A percentile compares a stretch with the other conserved stretches of the same genome.
These are phyloP conservation scores for Trapa incisa DNA, from an alignment of 345 rosid genomes.

Conservation along the genomic window DNA sequence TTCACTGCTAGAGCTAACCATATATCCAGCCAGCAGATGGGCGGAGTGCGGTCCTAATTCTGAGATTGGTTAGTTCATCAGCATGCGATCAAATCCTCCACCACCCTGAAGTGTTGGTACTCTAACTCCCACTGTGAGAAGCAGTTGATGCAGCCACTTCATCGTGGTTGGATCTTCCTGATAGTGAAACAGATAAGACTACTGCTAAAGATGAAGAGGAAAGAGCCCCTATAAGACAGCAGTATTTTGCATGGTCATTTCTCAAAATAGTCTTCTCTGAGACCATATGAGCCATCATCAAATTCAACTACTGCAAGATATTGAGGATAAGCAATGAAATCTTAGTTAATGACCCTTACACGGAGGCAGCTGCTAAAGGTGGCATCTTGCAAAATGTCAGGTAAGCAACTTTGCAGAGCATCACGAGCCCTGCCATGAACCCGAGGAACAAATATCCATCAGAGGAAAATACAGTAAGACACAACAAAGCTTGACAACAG, in stretches of 20 bases:
- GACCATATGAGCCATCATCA: not conserved
- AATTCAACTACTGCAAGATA: not conserved
- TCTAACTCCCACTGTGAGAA: constrained; percentile 73
- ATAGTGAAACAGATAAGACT: not conserved
- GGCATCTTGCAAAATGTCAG: constrained; percentile 10
- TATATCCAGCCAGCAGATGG: not conserved
- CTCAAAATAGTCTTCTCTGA: not conserved
- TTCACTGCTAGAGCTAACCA: not conserved
- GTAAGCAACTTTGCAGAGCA: constrained; percentile 9
- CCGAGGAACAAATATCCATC: not conserved
- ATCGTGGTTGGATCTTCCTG: constrained; percentile 90
- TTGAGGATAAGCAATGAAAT: not conserved
- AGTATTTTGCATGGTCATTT: too few species aligned
- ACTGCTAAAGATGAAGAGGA: not conserved
- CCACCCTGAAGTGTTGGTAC: constrained; percentile 47
- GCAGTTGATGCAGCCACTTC: constrained; percentile 93
- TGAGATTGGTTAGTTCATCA: constrained; percentile 29
- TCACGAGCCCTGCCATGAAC: constrained; percentile 52
- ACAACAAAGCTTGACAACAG: not conserved
- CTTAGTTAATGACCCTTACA: not conserved
- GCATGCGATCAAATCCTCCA: constrained; percentile 75
- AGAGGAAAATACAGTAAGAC: not conserved
- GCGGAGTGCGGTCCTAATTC: not conserved
- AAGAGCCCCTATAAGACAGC: not conserved
- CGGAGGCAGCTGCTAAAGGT: constrained; percentile 9